Evolutionary conservation across 2,329 filamentous ascomycete genomes (phyloP).

Genomic region (Venturia aucupariae): DNA sequence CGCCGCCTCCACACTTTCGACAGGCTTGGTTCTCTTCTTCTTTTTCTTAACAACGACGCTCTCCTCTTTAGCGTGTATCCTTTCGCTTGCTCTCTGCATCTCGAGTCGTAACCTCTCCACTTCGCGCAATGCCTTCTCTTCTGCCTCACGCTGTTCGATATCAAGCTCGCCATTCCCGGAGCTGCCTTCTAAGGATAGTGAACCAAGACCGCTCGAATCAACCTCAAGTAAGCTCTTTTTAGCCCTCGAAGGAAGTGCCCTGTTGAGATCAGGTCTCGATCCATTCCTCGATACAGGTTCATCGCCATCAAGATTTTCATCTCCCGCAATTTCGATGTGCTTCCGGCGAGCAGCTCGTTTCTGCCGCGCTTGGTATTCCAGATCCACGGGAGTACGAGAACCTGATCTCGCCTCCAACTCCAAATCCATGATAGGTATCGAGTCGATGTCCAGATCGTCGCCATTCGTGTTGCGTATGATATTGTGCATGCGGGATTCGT

Average conservation of each 20-base stretch:
- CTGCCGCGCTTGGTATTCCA: constrained; percentile 20
- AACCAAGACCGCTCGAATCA: constrained; percentile 72
- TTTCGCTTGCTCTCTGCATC: constrained; percentile 76
- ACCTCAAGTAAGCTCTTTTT: constrained; percentile 71
- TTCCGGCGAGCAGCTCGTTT: constrained; percentile 26
- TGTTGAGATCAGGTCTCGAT: constrained; percentile 20
- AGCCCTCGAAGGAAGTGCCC: constrained; percentile 22
- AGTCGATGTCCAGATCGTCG: constrained; percentile 78
- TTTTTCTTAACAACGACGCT: constrained; percentile 53
- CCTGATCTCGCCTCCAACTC: constrained; percentile 48
- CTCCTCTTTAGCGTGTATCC: constrained; percentile 63
- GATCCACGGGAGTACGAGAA: constrained; percentile 16
- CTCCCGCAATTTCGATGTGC: constrained; percentile 37
- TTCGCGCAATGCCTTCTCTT: constrained; percentile 80
- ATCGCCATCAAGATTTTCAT: constrained; percentile 34
- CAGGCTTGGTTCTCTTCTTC: constrained; percentile 41
- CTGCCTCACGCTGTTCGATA: constrained; percentile 58
- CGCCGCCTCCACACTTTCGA: constrained; percentile 18
- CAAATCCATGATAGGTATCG: constrained; percentile 92
- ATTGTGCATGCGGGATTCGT: constrained; percentile 61
- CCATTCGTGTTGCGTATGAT: constrained; percentile 61
- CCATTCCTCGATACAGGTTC: background rate
- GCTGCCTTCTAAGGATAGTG: constrained; percentile 58
- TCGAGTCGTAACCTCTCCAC: constrained; percentile 78
- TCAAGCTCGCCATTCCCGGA: constrained; percentile 37